Evolutionary conservation across 2,329 filamentous ascomycete species (phyloP).

Genomic region (Onygenales sp.): DNA sequence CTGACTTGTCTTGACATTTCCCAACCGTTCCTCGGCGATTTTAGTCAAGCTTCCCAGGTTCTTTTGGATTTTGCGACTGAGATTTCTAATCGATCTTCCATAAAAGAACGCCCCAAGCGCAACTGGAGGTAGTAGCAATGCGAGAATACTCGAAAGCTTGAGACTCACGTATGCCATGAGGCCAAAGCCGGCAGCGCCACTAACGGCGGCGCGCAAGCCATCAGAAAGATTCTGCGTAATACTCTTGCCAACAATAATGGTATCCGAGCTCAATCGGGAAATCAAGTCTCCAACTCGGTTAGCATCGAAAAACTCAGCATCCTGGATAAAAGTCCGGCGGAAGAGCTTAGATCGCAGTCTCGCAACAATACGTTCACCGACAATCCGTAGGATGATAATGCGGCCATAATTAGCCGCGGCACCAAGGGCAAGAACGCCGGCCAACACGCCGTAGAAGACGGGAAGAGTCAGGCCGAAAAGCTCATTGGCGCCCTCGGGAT

Average conservation of each 20-base stretch:
- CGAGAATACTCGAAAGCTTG: constrained; percentile 77
- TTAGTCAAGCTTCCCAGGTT: constrained; percentile 89
- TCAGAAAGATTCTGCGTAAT: constrained; percentile 97
- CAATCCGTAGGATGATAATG: constrained; percentile 84
- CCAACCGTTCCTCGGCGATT: constrained; percentile 94
- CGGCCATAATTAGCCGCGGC: constrained; percentile 88
- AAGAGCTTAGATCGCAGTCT: constrained; percentile 83
- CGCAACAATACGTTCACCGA: constrained; percentile 89
- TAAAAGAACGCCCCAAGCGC: constrained; percentile 88
- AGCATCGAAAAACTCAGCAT: constrained; percentile 97
- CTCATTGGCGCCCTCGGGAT: constrained; percentile 51
- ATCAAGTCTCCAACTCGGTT: constrained; percentile 95
- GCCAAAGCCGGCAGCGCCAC: constrained; percentile 76
- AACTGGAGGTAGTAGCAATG: constrained; percentile 81
- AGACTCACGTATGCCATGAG: constrained; percentile 96
- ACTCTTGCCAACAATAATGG: constrained; percentile 95
- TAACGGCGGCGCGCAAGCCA: constrained; percentile 83
- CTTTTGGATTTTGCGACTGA: constrained; percentile 88
- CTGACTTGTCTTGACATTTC: constrained; percentile 93
- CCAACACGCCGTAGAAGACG: constrained; percentile 82
- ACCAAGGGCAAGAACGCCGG: constrained; percentile 65
- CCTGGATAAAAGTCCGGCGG: constrained; percentile 86
- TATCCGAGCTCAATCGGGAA: constrained; percentile 89
- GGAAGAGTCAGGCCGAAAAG: constrained; percentile 77
- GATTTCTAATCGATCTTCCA: constrained; percentile 74